Percentiles rank a stretch among this genome's conserved stretches.
Evolutionary conservation across 2,329 filamentous ascomycete species (phyloP).

Genomic region (Bipolaris zeicola): DNA sequence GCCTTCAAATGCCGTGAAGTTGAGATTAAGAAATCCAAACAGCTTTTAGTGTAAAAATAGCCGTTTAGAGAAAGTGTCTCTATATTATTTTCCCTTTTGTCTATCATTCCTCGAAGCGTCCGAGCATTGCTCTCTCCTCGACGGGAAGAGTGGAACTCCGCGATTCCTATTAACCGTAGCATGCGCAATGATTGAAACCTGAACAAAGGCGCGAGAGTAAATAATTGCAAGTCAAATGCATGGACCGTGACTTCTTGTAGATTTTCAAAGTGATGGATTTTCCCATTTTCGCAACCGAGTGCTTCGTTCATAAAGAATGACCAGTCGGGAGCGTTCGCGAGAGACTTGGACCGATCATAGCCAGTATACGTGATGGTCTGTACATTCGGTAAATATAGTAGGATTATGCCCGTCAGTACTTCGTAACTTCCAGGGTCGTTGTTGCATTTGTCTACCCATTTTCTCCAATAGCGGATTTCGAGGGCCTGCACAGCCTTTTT

Average conservation of each 20-base stretch:
- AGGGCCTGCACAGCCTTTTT: slow-evolving; percentile 32
- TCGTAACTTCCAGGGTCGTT: slow-evolving; percentile 17
- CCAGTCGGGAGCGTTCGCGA: slow-evolving; percentile 20
- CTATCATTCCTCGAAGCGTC: slow-evolving; percentile 23
- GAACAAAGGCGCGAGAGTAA: slow-evolving; percentile 29
- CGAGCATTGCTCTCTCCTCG: background rate
- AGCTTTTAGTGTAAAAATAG: slow-evolving; percentile 14
- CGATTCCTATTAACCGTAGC: slow-evolving; percentile 20
- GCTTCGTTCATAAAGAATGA: slow-evolving; percentile 26
- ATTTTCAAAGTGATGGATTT: slow-evolving; percentile 26
- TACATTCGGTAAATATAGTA: slow-evolving; percentile 35
- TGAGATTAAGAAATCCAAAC: slow-evolving; percentile 22
- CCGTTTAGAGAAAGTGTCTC: slow-evolving; percentile 22
- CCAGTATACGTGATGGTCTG: too few species aligned
- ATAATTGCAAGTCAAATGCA: slow-evolving; percentile 10
- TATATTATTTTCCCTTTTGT: slow-evolving; percentile 21
- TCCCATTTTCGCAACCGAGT: slow-evolving; percentile 12
- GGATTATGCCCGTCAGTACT: slow-evolving; percentile 22
- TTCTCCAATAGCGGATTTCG: slow-evolving; percentile 33
- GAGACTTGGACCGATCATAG: too few species aligned
- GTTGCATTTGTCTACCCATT: slow-evolving; percentile 32
- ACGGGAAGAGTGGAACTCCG: slow-evolving; percentile 6
- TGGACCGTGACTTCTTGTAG: slow-evolving; percentile 26
- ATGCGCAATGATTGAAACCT: slow-evolving; percentile 27
- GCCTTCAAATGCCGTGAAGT: slow-evolving; percentile 21